A percentile compares a stretch with the other conserved stretches of the same genome.
Evolutionary conservation across 805 yeast genomes (phyloP).

Genomic region (Zygoascus biomembranicola): DNA sequence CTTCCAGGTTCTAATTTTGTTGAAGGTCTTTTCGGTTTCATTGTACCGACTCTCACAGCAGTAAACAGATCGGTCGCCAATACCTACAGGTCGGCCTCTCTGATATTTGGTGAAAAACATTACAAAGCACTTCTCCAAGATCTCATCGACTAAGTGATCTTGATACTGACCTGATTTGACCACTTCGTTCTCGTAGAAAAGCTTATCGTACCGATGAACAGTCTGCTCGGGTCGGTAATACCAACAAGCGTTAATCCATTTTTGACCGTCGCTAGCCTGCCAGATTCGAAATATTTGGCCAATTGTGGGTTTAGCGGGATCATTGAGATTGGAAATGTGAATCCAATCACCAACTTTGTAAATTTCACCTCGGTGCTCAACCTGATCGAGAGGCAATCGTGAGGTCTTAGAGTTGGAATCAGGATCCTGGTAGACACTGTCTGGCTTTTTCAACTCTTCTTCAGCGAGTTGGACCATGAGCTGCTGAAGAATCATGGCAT

Average conservation of each 20-base stretch:
- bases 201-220: constrained; percentile 81
- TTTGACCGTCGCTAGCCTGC: constrained; percentile 69
- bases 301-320: constrained; percentile 79
- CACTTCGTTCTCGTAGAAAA: constrained; percentile 90
- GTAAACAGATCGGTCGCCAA: constrained; percentile 62
- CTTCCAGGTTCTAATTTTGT: constrained; percentile 95
- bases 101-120: constrained; percentile 90
- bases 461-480: constrained; percentile 49
- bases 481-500: constrained; percentile 55
- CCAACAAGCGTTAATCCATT: constrained; percentile 95
- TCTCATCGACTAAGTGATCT: constrained; percentile 83
- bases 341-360: constrained; percentile 96
- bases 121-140: constrained; percentile 89
- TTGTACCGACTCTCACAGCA: constrained; percentile 93
- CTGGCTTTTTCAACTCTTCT: constrained; percentile 73
- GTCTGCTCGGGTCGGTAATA: constrained; percentile 97
- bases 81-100: constrained; percentile 83
- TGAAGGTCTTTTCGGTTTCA: constrained; percentile 82
- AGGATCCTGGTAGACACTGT: constrained; percentile 52
- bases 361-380: constrained; percentile 59
- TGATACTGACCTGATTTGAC: constrained; percentile 95
- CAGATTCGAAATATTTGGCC: constrained; percentile 92
- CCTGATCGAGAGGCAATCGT: constrained; percentile 72
- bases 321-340: constrained; percentile 77
- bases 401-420: constrained; percentile 51